phyloP scores from a whole-genome alignment of 2,329 filamentous ascomycete species.

The Lecanicillium sp. region DNA sequence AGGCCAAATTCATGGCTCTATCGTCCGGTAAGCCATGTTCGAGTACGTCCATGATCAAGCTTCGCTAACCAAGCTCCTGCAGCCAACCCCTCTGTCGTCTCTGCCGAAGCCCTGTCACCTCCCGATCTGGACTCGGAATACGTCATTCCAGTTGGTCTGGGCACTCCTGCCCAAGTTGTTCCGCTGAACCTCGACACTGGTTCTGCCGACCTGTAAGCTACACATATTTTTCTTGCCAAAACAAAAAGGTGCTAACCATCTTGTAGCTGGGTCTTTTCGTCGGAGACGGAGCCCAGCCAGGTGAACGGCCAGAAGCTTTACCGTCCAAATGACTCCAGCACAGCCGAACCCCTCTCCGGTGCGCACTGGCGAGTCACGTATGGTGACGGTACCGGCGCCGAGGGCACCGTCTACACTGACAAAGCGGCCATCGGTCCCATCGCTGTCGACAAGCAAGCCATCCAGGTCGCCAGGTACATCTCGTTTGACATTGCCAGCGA shows the following conservation, averaged over 20 bases:
- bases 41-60: not conserved
- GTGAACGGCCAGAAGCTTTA: slow-evolving; percentile 52
- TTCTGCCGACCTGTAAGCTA: slow-evolving; percentile 41
- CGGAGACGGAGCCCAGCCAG: slow-evolving; percentile 42
- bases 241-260: slow-evolving; percentile 20
- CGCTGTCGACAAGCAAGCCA: slow-evolving; percentile 53
- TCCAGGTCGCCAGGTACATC: slow-evolving; percentile 57
- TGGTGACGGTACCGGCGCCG: slow-evolving; percentile 58
- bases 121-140: slow-evolving; percentile 46
- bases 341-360: slow-evolving; percentile 34
- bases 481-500: slow-evolving; percentile 37
- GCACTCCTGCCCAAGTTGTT: slow-evolving; percentile 49
- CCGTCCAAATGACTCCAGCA: slow-evolving; percentile 38
- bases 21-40: slow-evolving; percentile 12
- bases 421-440: slow-evolving; percentile 56
- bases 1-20: slow-evolving; percentile 18
- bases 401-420: slow-evolving; percentile 60
- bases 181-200: slow-evolving; percentile 65
- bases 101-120: slow-evolving; percentile 22
- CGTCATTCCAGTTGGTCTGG: slow-evolving; percentile 56
- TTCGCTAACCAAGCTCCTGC: slow-evolving; percentile 14
- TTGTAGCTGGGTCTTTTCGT: slow-evolving; percentile 65
- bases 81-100: slow-evolving; percentile 22
- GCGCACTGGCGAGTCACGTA: slow-evolving; percentile 55
- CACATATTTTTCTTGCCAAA: not conserved